Percentiles rank a stretch among this genome's conserved stretches.
phyloP scores from a whole-genome alignment of 1,284 basidiomycete species.

The Trichosporon inkin region DNA sequence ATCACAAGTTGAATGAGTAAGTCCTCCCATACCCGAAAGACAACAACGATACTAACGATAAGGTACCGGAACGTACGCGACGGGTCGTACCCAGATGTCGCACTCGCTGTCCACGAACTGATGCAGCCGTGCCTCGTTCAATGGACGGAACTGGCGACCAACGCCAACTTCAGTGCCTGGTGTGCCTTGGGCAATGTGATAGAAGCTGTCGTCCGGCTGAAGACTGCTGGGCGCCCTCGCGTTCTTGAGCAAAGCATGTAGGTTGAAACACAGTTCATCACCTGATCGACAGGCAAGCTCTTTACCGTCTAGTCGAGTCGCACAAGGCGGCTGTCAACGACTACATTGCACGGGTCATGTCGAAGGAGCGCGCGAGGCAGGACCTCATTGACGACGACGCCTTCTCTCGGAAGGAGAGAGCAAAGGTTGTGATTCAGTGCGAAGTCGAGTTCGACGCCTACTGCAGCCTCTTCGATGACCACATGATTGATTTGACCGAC shows the following conservation, averaged over 20 bases:
- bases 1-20: neutral
- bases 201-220: neutral
- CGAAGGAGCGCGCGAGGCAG: neutral
- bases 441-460: neutral
- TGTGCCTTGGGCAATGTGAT: neutral
- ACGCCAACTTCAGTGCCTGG: neutral
- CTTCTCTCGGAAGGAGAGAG: neutral
- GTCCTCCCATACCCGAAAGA: neutral
- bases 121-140: neutral
- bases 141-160: neutral
- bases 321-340: neutral
- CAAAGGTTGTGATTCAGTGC: neutral
- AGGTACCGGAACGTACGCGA: conserved; percentile 1
- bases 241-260: neutral
- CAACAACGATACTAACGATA: neutral
- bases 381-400: neutral
- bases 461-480: neutral
- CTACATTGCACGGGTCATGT: neutral
- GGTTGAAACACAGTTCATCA: neutral
- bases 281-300: neutral
- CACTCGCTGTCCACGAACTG: neutral
- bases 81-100: neutral
- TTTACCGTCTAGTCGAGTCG: neutral
- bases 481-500: neutral
- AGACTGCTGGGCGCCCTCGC: neutral